Base-by-base conservation (phyloP, 495 filamentous ascomycete genomes). In the Penicillium dipodomyicola region DNA sequence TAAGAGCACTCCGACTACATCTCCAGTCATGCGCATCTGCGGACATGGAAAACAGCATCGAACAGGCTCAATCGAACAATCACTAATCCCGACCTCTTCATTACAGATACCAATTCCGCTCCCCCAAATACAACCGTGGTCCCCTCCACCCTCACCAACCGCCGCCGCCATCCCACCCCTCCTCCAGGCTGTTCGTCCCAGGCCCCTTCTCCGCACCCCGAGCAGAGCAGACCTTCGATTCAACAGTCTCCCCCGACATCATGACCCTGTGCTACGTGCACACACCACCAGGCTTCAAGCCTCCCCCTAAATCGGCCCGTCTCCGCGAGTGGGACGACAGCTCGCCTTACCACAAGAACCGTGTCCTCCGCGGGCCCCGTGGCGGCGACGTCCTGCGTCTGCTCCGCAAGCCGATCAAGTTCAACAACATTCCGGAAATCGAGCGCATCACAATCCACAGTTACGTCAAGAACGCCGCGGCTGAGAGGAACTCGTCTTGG, bases 121-220 rank as follows among this genome's bases (percentile, higher is more conserved):
- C 94, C 40, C 95, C 95, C 40, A 90, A 92, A 72, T 97, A 89
- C 81, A 83, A 96, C 72, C 88, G 94, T 69, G 94, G 94, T 52
- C 92, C 92, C 46, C 80, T 97, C 37, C 91, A 97, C 67, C 95
- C 94, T 42, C 84, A 96, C 67, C 89, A 95, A 72, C 91, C 89
- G 14, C 94, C 90, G 5, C 81, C 84, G 11, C 79, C 87, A 43
- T 94, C 94, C 35, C 87, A 92, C 62, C 92, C 94, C 11, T 80
- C 86, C 53, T 96, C 94, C 56, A 87, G 94, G 68, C 74, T 88
- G 50, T 98, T 91, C 77, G 77, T 88, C n/a, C 94, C 94, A 1
- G 95, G 95, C 5, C 94, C 94, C 8, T 98, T 97, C 80, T 87
- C 86, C 70, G 77, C 89, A 23, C 90, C 94, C 25, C 87, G 94